Percentiles rank a stretch among this genome's conserved stretches.
Evolutionary conservation across 768 basidiomycete genomes (phyloP).

Genomic region (Asterophora lycoperdoides): DNA sequence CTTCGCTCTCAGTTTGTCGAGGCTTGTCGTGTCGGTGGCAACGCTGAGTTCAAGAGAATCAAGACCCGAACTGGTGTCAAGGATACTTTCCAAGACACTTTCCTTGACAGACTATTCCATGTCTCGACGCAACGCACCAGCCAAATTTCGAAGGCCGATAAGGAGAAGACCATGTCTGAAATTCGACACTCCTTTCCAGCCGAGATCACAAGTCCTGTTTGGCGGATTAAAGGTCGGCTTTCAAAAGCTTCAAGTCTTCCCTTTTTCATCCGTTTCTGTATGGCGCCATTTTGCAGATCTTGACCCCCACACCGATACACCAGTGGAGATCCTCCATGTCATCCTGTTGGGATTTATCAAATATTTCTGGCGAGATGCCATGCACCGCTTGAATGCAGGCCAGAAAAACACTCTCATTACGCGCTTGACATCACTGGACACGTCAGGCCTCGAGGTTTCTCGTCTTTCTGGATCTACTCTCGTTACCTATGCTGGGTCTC

Average conservation of each 20-base stretch:
- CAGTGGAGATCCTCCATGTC: slow-evolving; percentile 42
- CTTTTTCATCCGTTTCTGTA: too few relatives aligned
- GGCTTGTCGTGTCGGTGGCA: too few relatives aligned
- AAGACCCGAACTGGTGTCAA: too few relatives aligned
- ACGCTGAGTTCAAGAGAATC: too few relatives aligned
- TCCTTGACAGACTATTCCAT: too few relatives aligned
- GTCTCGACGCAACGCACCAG: too few relatives aligned
- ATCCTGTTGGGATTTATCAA: slow-evolving; percentile 44
- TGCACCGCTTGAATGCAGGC: slow-evolving; percentile 19
- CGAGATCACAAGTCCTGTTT: slow-evolving; percentile 29
- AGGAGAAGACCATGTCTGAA: not conserved
- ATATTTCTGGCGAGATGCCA: slow-evolving; percentile 42
- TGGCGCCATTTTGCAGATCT: slow-evolving; percentile 34
- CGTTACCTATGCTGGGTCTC: slow-evolving; percentile 30
- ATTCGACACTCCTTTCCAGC: not conserved
- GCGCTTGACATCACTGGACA: slow-evolving; percentile 25
- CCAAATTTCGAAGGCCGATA: too few relatives aligned
- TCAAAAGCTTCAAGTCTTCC: too few relatives aligned
- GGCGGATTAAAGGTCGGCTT: slow-evolving; percentile 9
- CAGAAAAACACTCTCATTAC: slow-evolving; percentile 24
- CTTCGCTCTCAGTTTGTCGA: too few relatives aligned
- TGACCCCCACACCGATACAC: slow-evolving; percentile 40
- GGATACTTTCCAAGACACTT: too few relatives aligned
- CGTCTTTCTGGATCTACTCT: slow-evolving; percentile 27
- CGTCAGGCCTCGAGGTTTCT: slow-evolving; percentile 29